Conservation (phyloP, 805 yeast species). For the Candida nonsorbophila region DNA sequence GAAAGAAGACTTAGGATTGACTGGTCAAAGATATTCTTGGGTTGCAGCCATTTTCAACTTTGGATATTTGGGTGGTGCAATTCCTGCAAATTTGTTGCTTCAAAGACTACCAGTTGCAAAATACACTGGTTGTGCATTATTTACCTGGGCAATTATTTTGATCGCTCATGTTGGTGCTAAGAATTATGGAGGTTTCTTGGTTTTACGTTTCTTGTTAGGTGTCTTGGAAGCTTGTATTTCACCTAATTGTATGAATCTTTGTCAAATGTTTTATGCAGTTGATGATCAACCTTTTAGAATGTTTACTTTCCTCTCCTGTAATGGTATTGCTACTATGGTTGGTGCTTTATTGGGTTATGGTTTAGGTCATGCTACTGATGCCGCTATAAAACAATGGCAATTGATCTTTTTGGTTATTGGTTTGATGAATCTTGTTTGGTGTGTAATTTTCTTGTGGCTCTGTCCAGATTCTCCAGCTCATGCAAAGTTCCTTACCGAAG, state of each 20-base stretch:
- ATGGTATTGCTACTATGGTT: conserved; percentile 21
- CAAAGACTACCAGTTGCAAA: conserved; percentile 16
- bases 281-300: conserved; percentile 27
- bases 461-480: conserved; percentile 21
- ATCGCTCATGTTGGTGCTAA: conserved; percentile 24
- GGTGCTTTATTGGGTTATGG: conserved; percentile 22
- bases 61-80: conserved; percentile 17
- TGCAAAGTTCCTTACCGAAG: conserved; percentile 25
- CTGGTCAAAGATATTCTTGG: conserved; percentile 19
- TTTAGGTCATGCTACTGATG: conserved; percentile 20
- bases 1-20: conserved; percentile 15
- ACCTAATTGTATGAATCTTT: conserved; percentile 29
- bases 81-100: conserved; percentile 16
- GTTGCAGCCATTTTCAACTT: conserved; percentile 23
- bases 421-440: conserved; percentile 14
- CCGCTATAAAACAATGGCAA: conserved; percentile 20
- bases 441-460: conserved; percentile 11
- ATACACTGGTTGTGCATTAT: conserved; percentile 11
- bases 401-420: conserved; percentile 16
- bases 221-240: conserved; percentile 33
- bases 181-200: conserved; percentile 27
- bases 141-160: conserved; percentile 17
- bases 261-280: conserved; percentile 25
- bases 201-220: conserved; percentile 36
- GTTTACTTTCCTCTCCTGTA: conserved; percentile 21